These are phyloP conservation scores for Dictyostelium capitatum DNA, from an alignment of 78 protist species.

Conservation along the genomic window DNA sequence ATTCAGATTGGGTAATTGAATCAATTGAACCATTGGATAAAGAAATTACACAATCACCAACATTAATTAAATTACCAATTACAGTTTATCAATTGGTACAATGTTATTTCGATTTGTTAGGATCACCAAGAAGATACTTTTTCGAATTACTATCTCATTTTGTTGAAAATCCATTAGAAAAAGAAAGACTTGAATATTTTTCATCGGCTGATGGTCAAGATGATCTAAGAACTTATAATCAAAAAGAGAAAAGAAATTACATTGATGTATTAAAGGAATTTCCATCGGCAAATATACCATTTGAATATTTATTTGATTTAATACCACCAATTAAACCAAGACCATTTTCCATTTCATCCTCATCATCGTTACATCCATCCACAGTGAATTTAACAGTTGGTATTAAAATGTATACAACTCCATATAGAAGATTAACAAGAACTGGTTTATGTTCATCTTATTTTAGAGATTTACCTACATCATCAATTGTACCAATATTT, in stretches of 20 bases:
- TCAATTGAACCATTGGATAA: slow-evolving; percentile 47
- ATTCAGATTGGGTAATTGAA: slow-evolving; percentile 33
- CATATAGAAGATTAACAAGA: slow-evolving; percentile 52
- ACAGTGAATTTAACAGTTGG: slow-evolving; percentile 60
- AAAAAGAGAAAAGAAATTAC: slow-evolving; percentile 77
- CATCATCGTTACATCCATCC: slow-evolving; percentile 40
- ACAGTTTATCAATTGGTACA: slow-evolving; percentile 26
- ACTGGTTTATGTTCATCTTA: slow-evolving; percentile 79
- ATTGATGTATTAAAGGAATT: slow-evolving; percentile 79
- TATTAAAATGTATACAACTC: slow-evolving; percentile 48
- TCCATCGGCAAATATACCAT: slow-evolving; percentile 44
- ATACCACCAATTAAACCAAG: slow-evolving; percentile 80
- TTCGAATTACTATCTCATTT: slow-evolving; percentile 79
- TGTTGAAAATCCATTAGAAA: slow-evolving; percentile 23
- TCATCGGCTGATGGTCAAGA: slow-evolving; percentile 82
- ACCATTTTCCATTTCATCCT: slow-evolving; percentile 86
- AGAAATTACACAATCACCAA: slow-evolving; percentile 14
- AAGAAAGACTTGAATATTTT: slow-evolving; percentile 77
- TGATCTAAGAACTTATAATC: slow-evolving; percentile 77
- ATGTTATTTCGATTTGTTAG: slow-evolving; percentile 75
- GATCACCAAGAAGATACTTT: slow-evolving; percentile 83
- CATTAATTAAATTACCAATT: slow-evolving; percentile 41
- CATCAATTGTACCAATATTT: slow-evolving; percentile 39
- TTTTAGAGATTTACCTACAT: slow-evolving; percentile 9
- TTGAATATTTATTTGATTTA: slow-evolving; percentile 81